Base-by-base conservation (phyloP, 192 early-diverging fungal genomes). In the Dispira parvispora region DNA sequence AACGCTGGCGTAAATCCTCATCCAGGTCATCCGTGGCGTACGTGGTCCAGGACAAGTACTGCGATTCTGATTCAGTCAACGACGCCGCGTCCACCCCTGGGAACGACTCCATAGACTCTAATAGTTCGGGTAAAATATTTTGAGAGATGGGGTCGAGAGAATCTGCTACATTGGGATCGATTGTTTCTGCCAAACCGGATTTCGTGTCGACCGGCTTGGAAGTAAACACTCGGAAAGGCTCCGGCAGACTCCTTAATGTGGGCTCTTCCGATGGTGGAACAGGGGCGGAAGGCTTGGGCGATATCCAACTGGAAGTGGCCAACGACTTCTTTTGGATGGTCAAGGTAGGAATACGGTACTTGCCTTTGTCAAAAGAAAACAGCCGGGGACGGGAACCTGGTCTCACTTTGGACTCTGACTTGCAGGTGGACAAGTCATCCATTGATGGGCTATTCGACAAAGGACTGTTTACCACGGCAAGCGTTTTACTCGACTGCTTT, bases 21-120 rank as follows among this genome's bases (percentile, higher is more conserved):
- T 52, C 50, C 50, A 52, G 18, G 18, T 52, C 50, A 11, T 52
- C 50, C 21, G 50, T 52, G 18, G 50, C 50, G 50, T 52, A 52
- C 1, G 50, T 52, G 50, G 50, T 52, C 50, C 50, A 52, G 9
- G 21, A 25, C 9, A 26, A 52, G 50, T n/a, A 52, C 10, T 26
- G 26, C 1, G 50, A 52, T 11, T 20, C 26, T 9, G 50, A 26
- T 26, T 52, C 50, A n/a, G 50, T 25, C 9, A 52, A 38, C 32
- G 32, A 38, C 32, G 32, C 32, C 32, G 6, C 32, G 32, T 38
- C 32, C 32, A 38, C 6, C 32, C 32, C 32, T 38, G 32, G 32
- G 32, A 38, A 38, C 6, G 32, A 38, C 32, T 38, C 32, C 32
- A 38, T 38, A 38, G 32, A 38, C 32, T 38, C 32, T 38, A 18